Evolutionary conservation across 2,329 filamentous ascomycete genomes (phyloP), one percentile per base, ranked within the genome.

Genomic region (Aspergillus sojae): DNA sequence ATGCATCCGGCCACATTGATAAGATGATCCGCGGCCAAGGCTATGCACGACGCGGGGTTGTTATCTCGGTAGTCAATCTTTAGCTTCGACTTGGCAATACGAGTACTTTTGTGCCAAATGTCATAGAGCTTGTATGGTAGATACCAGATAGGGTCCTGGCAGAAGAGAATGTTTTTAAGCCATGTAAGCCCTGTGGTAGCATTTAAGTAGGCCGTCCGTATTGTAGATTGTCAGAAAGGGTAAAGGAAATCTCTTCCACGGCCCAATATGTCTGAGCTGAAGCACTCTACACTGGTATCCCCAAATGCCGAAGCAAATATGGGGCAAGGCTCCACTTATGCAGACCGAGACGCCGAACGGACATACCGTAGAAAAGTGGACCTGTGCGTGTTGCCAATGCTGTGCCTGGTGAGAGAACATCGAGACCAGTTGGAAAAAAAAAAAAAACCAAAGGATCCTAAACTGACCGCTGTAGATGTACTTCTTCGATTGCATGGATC

Each of bases 401-500:
- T 41, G 16, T 41, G 39, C 39, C 39, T 41, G 39, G 39, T 41
- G 7, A 41, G 7, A 41, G 19, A 41, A 10, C 14, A n/a, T 41
- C 12, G 7, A 10, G 39, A 41, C 7, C 39, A 0, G 16, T 41
- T 16, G 4, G 16, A 4, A 19, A n/a, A n/a, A n/a, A n/a, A n/a
- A n/a, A n/a, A n/a, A n/a, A 19, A n/a, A 19, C 7, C 9, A 10
- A 41, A 3, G 0, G 2, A n/a, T 10, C 39, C 3, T 19, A 41
- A 19, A n/a, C 65, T 48, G 12, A 70, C 70, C 36, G 77, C 77
- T 62, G 76, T 75, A 32, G 71, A 63, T 30, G 74, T 72, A 79
- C 65, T 79, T 80, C 55, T 80, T 78, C 62, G 76, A 76, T 45
- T 68, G 68, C 48, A 71, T 70, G 68, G 76, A 77, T 57, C 67